Evolutionary conservation across 192 early-diverging fungal species (phyloP), one percentile per base, ranked within the genome.

Genomic region (Gryganskiella cystojenkinii): DNA sequence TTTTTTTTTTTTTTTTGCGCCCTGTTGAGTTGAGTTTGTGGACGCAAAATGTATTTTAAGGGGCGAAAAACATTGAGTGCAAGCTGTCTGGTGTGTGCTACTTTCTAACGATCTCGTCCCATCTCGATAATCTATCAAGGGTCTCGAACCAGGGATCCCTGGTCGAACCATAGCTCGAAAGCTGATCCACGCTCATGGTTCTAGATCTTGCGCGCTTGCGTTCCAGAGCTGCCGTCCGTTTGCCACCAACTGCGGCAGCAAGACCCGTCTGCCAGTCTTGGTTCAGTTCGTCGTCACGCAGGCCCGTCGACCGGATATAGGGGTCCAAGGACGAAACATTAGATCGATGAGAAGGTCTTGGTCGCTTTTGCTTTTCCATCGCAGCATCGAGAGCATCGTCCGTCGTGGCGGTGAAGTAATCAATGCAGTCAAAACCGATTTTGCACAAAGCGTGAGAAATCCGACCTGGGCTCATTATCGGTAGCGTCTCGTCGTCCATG

Each of bases 391-490:
- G 3, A 4, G 5, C 19, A 24, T 73, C 71, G 37, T 73, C 71
- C 34, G 58, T 55, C 40, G 71, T 65, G 11, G 71, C 61, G 7
- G 62, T 73, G 24, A 73, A 65, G 20, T 73, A 73, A 65, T 73
- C 71, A 45, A 73, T 73, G 35, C 71, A 73, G 37, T 73, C 71
- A n/a, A 73, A 73, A 17, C 71, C 71, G 57, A 73, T 47, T 50
- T 65, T 73, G 71, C 71, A 73, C 28, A 73, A 49, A 40, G 71
- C 63, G 45, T 73, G 71, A 40, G 71, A 65, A 44, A 73, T 45
- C 5, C 30, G 52, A 6, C 35, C 71, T 24, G 71, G 71, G 45
- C 56, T 73, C 10, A 65, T 15, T 1, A 55, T 50, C 1, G 42
- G 37, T 6, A 70, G 30, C 8, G 51, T 42, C 22, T 54, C 58